Conservation (phyloP, 2,329 filamentous ascomycete genomes). For the Leptoxyphium fumago region DNA sequence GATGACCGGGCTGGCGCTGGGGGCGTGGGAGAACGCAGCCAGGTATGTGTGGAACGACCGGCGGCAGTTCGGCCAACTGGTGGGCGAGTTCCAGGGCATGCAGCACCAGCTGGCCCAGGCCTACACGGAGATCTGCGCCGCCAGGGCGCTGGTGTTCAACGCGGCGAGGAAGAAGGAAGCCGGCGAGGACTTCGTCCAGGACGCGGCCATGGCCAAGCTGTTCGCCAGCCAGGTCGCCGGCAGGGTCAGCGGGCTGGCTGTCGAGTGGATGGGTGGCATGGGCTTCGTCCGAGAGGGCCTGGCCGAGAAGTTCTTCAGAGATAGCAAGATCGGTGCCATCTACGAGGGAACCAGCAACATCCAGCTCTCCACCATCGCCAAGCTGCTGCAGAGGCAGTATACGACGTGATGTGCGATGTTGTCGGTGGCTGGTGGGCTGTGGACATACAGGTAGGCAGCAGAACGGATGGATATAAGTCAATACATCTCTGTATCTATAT, state of each 20-base stretch:
- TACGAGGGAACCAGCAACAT: constrained; percentile 69
- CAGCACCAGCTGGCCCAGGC: constrained; percentile 96
- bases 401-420: constrained; percentile 30
- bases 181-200: constrained; percentile 83
- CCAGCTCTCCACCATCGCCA: constrained; percentile 56
- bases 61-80: constrained; percentile 83
- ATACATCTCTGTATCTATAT: too few relatives aligned
- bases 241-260: constrained; percentile 66
- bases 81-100: constrained; percentile 98
- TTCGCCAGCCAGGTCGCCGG: constrained; percentile 87
- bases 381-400: constrained; percentile 54
- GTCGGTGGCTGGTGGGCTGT: too few relatives aligned
- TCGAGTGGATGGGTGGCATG: constrained; percentile 99
- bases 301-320: constrained; percentile 94
- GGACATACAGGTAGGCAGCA: too few relatives aligned
- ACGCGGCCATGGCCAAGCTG: constrained; percentile 97
- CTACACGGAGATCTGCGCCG: constrained; percentile 84
- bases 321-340: constrained; percentile 92
- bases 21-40: constrained; percentile 88
- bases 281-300: constrained; percentile 92
- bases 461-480: too few relatives aligned
- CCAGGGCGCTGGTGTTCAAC: constrained; percentile 86
- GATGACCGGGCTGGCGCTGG: constrained; percentile 92
- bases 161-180: constrained; percentile 96
- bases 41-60: constrained; percentile 96